A percentile compares a stretch with the other conserved stretches of the same genome.
phyloP scores from a whole-genome alignment of 78 protist species.

The Planoprotostelium fungivorum region DNA sequence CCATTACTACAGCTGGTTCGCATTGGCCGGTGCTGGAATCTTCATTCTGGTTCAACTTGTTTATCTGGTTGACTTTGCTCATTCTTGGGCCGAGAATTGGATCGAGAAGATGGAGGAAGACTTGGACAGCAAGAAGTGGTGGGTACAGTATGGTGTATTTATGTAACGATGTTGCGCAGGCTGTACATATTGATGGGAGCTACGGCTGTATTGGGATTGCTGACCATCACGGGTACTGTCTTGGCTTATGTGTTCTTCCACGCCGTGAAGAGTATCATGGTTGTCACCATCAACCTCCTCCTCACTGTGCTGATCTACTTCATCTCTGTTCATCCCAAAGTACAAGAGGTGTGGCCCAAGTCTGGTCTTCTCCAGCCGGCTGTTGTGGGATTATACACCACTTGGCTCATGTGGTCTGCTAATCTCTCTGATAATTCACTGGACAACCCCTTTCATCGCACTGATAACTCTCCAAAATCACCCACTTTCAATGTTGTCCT shows the following conservation, averaged over 20 bases:
- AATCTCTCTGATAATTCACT: constrained; percentile 23
- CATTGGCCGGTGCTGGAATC: constrained; percentile 47
- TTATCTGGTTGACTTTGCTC: constrained; percentile 47
- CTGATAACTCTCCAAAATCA: neutral
- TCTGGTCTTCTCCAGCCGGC: constrained; percentile 72
- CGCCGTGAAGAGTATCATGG: neutral
- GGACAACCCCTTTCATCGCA: neutral
- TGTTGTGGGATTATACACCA: constrained; percentile 49
- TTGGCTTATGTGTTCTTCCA: neutral
- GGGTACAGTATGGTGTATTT: neutral
- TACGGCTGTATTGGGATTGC: neutral
- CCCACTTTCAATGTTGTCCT: neutral
- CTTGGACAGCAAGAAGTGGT: neutral
- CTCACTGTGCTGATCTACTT: neutral
- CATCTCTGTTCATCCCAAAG: constrained; percentile 6
- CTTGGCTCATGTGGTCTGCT: constrained; percentile 67
- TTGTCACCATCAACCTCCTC: neutral
- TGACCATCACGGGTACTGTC: neutral
- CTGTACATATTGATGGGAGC: neutral
- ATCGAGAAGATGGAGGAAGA: constrained; percentile 52
- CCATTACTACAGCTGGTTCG: constrained; percentile 26
- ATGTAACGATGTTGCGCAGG: neutral
- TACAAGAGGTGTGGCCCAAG: constrained; percentile 42
- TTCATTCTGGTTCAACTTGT: constrained; percentile 51
- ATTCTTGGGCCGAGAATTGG: constrained; percentile 29